A percentile compares a stretch with the other conserved stretches of the same genome.
phyloP scores from a whole-genome alignment of 1,284 basidiomycete genomes.

The Ganoderma resinaceum region DNA sequence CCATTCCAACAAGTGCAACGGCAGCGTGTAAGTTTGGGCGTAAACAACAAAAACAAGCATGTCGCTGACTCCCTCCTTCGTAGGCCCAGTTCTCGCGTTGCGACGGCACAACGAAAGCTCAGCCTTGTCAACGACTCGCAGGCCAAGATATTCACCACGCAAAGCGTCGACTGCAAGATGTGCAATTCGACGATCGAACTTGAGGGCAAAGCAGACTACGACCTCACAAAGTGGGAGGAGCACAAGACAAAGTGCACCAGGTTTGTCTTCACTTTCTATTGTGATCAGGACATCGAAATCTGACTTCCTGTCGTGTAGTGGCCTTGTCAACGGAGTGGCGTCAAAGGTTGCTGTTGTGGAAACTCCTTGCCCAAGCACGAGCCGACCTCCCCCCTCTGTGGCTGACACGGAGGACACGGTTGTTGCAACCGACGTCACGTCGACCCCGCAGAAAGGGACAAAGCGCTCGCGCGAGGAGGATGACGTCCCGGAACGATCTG shows the following conservation, averaged over 20 bases:
- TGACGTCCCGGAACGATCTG: constrained; percentile 47
- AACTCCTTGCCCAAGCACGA: constrained; percentile 27
- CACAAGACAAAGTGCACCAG: constrained; percentile 60
- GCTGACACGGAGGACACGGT: constrained; percentile 52
- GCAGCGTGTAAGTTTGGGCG: constrained; percentile 43
- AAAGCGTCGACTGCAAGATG: constrained; percentile 54
- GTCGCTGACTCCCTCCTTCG: constrained; percentile 7
- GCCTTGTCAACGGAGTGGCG: not conserved
- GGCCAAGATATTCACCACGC: constrained; percentile 52
- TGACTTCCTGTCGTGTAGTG: not conserved
- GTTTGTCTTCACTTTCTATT: constrained; percentile 36
- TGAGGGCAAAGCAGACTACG: constrained; percentile 58
- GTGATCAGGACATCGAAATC: too few relatives aligned
- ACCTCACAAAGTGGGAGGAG: constrained; percentile 61
- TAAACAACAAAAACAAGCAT: not conserved
- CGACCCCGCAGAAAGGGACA: constrained; percentile 37
- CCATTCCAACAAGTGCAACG: constrained; percentile 55
- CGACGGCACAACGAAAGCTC: constrained; percentile 64
- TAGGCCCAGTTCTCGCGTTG: constrained; percentile 62
- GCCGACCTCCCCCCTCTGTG: constrained; percentile 43
- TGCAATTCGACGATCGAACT: constrained; percentile 54
- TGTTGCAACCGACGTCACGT: constrained; percentile 39
- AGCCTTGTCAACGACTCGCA: constrained; percentile 66
- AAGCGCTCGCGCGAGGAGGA: constrained; percentile 57
- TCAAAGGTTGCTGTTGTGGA: not conserved